Evolutionary conservation across 495 filamentous ascomycete genomes (phyloP).

Genomic region (Neurospora cerealis): DNA sequence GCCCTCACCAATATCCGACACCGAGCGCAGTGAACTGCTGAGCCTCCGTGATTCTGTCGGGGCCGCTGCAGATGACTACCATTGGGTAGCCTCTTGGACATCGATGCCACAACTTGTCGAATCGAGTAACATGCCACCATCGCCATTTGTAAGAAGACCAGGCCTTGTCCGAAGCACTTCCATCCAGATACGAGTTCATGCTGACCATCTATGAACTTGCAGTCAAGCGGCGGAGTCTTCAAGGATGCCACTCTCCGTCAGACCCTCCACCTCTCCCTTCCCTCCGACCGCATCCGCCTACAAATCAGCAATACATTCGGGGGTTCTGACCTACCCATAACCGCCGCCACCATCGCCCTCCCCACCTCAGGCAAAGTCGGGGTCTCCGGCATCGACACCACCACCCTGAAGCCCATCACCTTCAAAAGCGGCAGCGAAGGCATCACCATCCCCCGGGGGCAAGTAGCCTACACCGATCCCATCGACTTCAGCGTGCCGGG

Average conservation of each 20-base stretch:
- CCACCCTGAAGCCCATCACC: constrained; percentile 41
- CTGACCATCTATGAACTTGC: neutral
- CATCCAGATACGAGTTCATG: neutral
- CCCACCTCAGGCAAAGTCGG: constrained; percentile 43
- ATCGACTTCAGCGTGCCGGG: constrained; percentile 42
- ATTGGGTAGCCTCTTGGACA: constrained; percentile 59
- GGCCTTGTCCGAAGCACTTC: neutral
- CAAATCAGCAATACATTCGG: constrained; percentile 63
- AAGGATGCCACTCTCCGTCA: constrained; percentile 56
- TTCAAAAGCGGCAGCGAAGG: constrained; percentile 42
- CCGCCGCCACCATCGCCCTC: constrained; percentile 46
- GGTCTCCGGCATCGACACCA: constrained; percentile 37
- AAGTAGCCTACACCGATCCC: constrained; percentile 53
- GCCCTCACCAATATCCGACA: neutral
- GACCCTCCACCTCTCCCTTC: constrained; percentile 51
- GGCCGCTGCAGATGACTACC: constrained; percentile 14
- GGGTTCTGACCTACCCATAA: constrained; percentile 48
- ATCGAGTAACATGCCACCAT: constrained; percentile 48
- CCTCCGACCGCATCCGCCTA: constrained; percentile 45
- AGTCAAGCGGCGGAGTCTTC: constrained; percentile 20
- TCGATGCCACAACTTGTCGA: constrained; percentile 60
- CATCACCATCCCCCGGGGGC: constrained; percentile 47
- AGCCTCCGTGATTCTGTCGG: neutral
- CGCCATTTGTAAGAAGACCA: constrained; percentile 43
- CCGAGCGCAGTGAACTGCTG: neutral